A percentile compares a stretch with the other conserved stretches of the same genome.
Conservation (phyloP, 2,329 filamentous ascomycete species). For the Sporothrix pallida region DNA sequence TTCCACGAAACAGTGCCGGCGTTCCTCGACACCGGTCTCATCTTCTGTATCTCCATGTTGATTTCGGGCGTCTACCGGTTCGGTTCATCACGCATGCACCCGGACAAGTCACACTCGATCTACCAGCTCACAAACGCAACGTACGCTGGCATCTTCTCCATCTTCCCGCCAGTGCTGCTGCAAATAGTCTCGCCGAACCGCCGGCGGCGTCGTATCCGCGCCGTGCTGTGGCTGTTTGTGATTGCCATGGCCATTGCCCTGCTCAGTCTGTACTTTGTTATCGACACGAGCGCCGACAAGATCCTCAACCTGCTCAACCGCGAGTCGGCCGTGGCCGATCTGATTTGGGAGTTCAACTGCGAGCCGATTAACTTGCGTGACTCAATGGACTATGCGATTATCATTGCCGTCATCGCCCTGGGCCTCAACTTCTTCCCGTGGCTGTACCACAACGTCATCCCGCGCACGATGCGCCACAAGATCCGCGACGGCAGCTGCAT, state of each 20-base stretch:
- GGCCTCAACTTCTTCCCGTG: slow-evolving; percentile 27
- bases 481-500: background rate
- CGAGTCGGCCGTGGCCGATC: slow-evolving; percentile 19
- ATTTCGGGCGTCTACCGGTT: slow-evolving; percentile 36
- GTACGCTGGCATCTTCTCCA: slow-evolving; percentile 38
- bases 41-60: slow-evolving; percentile 38
- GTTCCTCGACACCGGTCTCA: slow-evolving; percentile 37
- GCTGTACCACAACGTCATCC: slow-evolving; percentile 26
- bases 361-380: background rate
- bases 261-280: slow-evolving; percentile 36
- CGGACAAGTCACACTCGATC: slow-evolving; percentile 37
- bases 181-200: slow-evolving; percentile 35
- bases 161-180: slow-evolving; percentile 38
- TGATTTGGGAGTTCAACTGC: slow-evolving; percentile 31
- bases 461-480: background rate
- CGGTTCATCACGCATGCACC: slow-evolving; percentile 31
- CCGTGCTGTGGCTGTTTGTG: slow-evolving; percentile 39
- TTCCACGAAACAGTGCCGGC: slow-evolving; percentile 36
- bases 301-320: slow-evolving; percentile 23
- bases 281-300: background rate
- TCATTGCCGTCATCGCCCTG: slow-evolving; percentile 29
- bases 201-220: slow-evolving; percentile 37
- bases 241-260: slow-evolving; percentile 36
- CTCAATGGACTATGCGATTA: background rate
- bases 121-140: slow-evolving; percentile 39